Evolutionary conservation across 345 rosid species (phyloP), one percentile per base, ranked within the genome.

Genomic region (Hibiscus trionum): DNA sequence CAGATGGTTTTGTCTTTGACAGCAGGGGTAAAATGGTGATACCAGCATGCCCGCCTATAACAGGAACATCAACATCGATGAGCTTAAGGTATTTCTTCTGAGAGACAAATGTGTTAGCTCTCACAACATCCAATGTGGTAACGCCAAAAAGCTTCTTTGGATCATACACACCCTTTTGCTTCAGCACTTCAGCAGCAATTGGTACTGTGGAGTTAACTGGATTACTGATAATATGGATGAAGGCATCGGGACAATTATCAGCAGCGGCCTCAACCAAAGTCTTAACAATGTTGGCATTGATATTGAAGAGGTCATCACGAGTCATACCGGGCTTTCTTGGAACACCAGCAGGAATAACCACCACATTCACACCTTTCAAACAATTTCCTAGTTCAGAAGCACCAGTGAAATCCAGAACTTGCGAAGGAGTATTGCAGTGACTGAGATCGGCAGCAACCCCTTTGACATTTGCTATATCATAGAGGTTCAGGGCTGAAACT

Each of bases 291-390:
- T 72, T 80, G 44, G 95, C 98, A 65, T 94, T 94, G 86, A 94
- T 91, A 80, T 88, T 90, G 82, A 94, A 94, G 61, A 94, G 95
- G 77, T 94, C 97, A 69, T 90, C 97, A 19, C 98, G 96, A 61
- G 95, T 94, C 98, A 94, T 94, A 21, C 98, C 98, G 0, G 97
- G 98, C 84, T 90, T 94, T 53, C 97, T 84, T 35, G 98, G 92
- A 56, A 91, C 97, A 72, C 97, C 97, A 64, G 96, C 98, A 65
- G 98, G 97, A 64, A 94, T 91, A 69, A 94, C 96, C 1, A 90
- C 98, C 14, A 94, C 92, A 29, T 94, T 75, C 2, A 84, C 93
- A 56, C 88, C 96, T 62, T 87, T 90, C 82, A 94, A 81, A 77
- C 84, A 86, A 46, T 81, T 76, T 14, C 91, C 88, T 52, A 94